Evolutionary conservation across 2,329 filamentous ascomycete species (phyloP), one percentile per base, ranked within the genome.

Genomic region (Nemania sp.): DNA sequence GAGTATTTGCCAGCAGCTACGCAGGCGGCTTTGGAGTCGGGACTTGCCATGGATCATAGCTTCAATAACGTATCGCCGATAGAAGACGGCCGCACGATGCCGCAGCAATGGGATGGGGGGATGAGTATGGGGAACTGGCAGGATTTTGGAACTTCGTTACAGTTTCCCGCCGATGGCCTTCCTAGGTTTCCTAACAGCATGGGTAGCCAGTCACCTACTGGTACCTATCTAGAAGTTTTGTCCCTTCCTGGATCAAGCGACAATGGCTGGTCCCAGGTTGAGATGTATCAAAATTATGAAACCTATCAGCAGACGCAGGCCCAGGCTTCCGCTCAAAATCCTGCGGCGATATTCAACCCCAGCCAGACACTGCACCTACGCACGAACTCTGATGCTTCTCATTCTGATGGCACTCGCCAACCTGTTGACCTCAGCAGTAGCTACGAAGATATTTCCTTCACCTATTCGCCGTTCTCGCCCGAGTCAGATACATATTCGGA

Each of bases 291-390:
- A 69, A 91, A 90, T 43, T 89, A 92, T 73, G 92, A 95, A 73
- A 86, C 88, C 38, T 89, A 87, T 57, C 86, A 86, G 73, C 84
- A 87, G 53, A 84, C 90, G 29, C 76, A 78, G 41, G 74, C 81
- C 67, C 78, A 80, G 57, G 80, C 79, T 60, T 86, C 87, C 54
- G 78, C 83, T 5, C 87, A 88, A 59, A 88, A 84, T 70, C 80
- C 84, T 47, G 82, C 83, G 15, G 90, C 92, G 72, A 94, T 97
- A 76, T 97, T 97, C 85, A 97, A 98, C 81, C 95, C 95, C 1
- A 89, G 91, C 70, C 92, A 97, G 82, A 97, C 94, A 0, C 84
- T 98, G 59, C 95, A 98, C 82, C 87, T 97, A 76, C 89, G 94
- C 73, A 94, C 91, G 62, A 90, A 92, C 75, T 97, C 94, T 3